Conservation (phyloP, 306 rosid genomes). For the Dalbergia cultrata region DNA sequence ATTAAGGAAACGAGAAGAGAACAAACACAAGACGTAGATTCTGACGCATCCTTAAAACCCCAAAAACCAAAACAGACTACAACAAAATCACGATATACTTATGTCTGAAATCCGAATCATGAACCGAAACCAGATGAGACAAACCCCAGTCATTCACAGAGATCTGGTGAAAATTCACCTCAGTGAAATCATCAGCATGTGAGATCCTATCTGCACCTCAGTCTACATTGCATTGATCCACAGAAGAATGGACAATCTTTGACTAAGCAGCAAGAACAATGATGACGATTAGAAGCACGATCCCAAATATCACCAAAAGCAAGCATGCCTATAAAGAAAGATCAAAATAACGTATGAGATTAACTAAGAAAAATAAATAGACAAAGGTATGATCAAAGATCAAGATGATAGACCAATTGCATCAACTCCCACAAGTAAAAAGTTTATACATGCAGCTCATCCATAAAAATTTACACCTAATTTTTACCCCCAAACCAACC, state of each 20-base stretch:
- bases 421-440: constrained; percentile 11
- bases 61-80: constrained; percentile 49
- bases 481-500: no score
- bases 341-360: not conserved
- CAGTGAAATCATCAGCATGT: constrained; percentile 44
- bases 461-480: no score
- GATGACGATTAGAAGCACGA: constrained; percentile 88
- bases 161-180: constrained; percentile 40
- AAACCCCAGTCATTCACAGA: constrained; percentile 47
- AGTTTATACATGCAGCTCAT: not conserved
- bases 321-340: constrained; percentile 68
- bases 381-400: constrained; percentile 7
- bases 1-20: constrained; percentile 39
- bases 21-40: constrained; percentile 47
- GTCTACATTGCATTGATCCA: constrained; percentile 46
- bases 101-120: constrained; percentile 29
- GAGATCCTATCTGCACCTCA: constrained; percentile 38
- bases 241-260: constrained; percentile 31
- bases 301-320: constrained; percentile 94
- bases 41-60: constrained; percentile 47
- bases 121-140: constrained; percentile 45
- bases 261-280: constrained; percentile 83
- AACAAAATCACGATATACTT: constrained; percentile 48
- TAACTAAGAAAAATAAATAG: constrained; percentile 6
- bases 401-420: constrained; percentile 27